phyloP scores from a whole-genome alignment of 169 alveolate species.

The Cryptosporidium tyzzeri region DNA sequence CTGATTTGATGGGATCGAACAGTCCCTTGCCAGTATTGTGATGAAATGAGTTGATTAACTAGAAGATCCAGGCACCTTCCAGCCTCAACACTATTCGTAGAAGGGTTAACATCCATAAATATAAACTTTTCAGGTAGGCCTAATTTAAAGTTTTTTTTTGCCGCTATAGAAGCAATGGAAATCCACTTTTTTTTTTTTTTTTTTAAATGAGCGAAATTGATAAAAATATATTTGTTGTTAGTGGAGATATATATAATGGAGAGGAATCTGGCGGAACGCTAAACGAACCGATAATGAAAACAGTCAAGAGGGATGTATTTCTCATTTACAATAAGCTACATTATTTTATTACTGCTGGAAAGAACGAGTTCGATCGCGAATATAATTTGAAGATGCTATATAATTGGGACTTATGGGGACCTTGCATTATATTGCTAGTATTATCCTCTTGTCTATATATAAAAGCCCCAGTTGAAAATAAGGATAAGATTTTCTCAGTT shows the following conservation, averaged over 20 bases:
- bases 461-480: conserved; percentile 50
- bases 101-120: conserved; percentile 68
- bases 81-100: conserved; percentile 73
- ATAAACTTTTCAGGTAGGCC: background rate
- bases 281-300: conserved; percentile 27
- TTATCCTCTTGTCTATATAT: conserved; percentile 53
- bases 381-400: conserved; percentile 48
- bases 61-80: conserved; percentile 58
- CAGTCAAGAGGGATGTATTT: conserved; percentile 33
- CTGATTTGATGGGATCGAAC: conserved; percentile 44
- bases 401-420: conserved; percentile 77
- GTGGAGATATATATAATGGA: conserved; percentile 28
- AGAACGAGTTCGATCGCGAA: background rate
- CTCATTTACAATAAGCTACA: conserved; percentile 33
- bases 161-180: background rate
- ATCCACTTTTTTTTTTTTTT: background rate
- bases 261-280: conserved; percentile 30
- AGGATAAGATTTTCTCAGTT: conserved; percentile 34
- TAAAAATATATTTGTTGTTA: conserved; percentile 4
- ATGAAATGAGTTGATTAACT: conserved; percentile 44
- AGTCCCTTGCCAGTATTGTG: conserved; percentile 73
- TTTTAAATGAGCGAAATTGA: background rate
- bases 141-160: background rate
- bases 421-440: conserved; percentile 38
- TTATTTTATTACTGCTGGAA: conserved; percentile 22